These are phyloP conservation scores for Entomortierella parvispora DNA, from an alignment of 192 early-diverging fungal genomes.

Conservation along the genomic window DNA sequence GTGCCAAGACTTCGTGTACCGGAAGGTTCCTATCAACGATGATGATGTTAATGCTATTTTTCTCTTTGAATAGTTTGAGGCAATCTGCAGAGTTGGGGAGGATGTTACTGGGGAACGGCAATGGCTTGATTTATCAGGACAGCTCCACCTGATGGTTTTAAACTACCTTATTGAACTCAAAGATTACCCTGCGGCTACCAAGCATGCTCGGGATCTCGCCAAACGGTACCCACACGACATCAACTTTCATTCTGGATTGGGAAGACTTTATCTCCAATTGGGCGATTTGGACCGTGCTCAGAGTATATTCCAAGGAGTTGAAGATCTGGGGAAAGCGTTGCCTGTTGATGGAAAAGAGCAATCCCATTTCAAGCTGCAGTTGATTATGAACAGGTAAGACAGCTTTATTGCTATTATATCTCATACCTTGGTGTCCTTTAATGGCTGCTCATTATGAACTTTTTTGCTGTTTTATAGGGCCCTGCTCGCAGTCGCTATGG, in stretches of 20 bases:
- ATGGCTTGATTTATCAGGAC: constrained; percentile 53
- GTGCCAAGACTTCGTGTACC: not conserved
- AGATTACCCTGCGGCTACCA: constrained; percentile 52
- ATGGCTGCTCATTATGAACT: no score
- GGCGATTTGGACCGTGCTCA: constrained; percentile 53
- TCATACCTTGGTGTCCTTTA: no score
- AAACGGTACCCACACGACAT: constrained; percentile 35
- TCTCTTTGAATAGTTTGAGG: constrained; percentile 22
- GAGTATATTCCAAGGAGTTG: constrained; percentile 42
- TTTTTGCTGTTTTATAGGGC: constrained; percentile 29
- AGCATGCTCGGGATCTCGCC: constrained; percentile 45
- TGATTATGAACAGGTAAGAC: constrained; percentile 55
- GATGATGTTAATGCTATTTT: not conserved
- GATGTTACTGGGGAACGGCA: constrained; percentile 25
- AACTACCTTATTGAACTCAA: constrained; percentile 57
- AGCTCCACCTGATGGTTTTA: constrained; percentile 56
- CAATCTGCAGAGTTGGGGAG: constrained; percentile 16
- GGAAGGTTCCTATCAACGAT: not conserved
- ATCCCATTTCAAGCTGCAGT: constrained; percentile 28
- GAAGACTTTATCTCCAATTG: constrained; percentile 60
- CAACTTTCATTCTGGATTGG: constrained; percentile 55
- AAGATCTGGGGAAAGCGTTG: constrained; percentile 26
- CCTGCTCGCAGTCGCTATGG: constrained; percentile 49
- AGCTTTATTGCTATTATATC: no score
- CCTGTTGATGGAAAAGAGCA: not conserved